These are phyloP conservation scores for Auriculariales sp. DNA, from an alignment of 768 basidiomycete genomes.

Conservation along the genomic window DNA sequence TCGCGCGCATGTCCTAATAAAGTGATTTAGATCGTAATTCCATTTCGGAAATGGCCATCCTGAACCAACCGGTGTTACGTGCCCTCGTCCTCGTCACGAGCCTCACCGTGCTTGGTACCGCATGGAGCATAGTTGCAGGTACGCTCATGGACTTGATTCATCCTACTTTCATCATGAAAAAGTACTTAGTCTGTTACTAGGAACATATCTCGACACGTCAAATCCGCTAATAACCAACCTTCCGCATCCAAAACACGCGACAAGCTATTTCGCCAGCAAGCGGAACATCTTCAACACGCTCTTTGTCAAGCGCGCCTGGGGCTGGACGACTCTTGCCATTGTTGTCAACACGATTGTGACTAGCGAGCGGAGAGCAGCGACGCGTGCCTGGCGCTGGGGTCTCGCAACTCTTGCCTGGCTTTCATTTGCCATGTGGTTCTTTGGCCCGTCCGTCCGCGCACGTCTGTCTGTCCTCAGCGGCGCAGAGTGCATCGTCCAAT, in stretches of 20 bases:
- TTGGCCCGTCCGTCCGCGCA: conserved; percentile 64
- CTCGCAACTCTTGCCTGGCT: conserved; percentile 55
- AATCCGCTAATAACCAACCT: conserved; percentile 53
- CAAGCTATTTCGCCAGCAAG: conserved; percentile 71
- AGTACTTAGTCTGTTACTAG: conserved; percentile 46
- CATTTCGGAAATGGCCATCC: too few species aligned
- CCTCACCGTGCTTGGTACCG: not conserved
- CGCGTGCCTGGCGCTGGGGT: conserved; percentile 33
- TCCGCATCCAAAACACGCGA: conserved; percentile 46
- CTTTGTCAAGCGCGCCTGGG: conserved; percentile 89
- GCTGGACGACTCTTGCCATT: conserved; percentile 68
- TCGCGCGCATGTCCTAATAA: too few species aligned
- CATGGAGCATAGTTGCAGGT: not conserved
- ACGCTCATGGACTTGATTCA: too few species aligned
- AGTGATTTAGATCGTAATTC: too few species aligned
- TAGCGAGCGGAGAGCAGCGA: conserved; percentile 30
- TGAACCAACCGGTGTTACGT: not conserved
- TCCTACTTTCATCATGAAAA: too few species aligned
- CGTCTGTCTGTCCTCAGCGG: conserved; percentile 52
- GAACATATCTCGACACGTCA: conserved; percentile 75
- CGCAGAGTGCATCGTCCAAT: conserved; percentile 55
- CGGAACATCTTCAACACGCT: conserved; percentile 65
- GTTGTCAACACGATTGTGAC: conserved; percentile 38
- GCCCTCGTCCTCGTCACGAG: not conserved
- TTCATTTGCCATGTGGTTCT: conserved; percentile 74